A percentile compares a stretch with the other conserved stretches of the same genome.
Evolutionary conservation across 2,329 filamentous ascomycete species (phyloP).

Genomic region (Kalaharituber pfeilii): DNA sequence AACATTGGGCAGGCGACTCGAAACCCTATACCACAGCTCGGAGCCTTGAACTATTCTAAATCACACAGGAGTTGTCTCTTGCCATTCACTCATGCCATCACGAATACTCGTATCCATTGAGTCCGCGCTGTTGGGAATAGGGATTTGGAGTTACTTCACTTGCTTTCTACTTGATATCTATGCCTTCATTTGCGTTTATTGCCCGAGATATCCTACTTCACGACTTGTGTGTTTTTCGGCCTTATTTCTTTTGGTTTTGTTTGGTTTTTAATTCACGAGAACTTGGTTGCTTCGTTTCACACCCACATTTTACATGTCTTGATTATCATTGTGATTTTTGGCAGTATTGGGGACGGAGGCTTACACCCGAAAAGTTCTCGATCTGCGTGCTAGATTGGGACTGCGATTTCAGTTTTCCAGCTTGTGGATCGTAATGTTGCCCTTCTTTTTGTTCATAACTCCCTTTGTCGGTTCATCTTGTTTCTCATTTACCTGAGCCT

Average conservation of each 20-base stretch:
- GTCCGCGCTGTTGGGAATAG: not conserved
- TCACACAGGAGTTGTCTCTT: not conserved
- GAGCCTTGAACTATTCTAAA: not conserved
- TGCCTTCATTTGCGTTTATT: too few relatives aligned
- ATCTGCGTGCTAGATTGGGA: not conserved
- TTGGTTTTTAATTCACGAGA: not conserved
- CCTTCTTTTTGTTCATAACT: not conserved
- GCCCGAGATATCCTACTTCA: too few relatives aligned
- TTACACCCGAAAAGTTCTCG: not conserved
- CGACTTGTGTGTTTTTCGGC: too few relatives aligned
- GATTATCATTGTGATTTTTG: not conserved
- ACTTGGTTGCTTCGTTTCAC: not conserved
- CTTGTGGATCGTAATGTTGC: not conserved
- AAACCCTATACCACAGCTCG: not conserved
- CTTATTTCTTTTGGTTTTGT: not conserved
- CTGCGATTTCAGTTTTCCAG: too few relatives aligned
- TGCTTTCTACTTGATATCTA: too few relatives aligned
- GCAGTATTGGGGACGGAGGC: not conserved
- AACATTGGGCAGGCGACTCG: not conserved
- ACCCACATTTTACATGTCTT: not conserved
- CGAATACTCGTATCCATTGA: not conserved
- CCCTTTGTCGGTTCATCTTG: not conserved
- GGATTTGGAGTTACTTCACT: not conserved
- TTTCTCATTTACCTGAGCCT: not conserved
- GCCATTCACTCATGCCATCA: not conserved